phyloP scores from a whole-genome alignment of 495 filamentous ascomycete genomes.

The Stereocaulon alpinum region DNA sequence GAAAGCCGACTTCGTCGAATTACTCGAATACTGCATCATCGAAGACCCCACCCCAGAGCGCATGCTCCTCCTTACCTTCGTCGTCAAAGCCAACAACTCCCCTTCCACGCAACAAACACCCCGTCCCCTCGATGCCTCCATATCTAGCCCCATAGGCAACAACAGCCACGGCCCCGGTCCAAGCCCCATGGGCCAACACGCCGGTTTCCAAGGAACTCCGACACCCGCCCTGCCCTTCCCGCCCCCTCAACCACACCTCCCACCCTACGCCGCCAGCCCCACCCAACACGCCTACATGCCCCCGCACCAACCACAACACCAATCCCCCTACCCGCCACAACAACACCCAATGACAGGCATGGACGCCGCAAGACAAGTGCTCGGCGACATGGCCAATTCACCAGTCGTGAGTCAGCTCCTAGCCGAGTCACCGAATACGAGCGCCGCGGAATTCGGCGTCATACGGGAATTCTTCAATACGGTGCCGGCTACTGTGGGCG shows the following conservation, averaged over 20 bases:
- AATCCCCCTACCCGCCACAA: slow-evolving; percentile 19
- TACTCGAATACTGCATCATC: slow-evolving; percentile 62
- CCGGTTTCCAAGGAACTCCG: slow-evolving; percentile 14
- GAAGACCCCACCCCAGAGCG: slow-evolving; percentile 55
- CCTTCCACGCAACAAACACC: slow-evolving; percentile 38
- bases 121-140: slow-evolving; percentile 29
- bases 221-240: slow-evolving; percentile 11
- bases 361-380: slow-evolving; percentile 42
- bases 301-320: slow-evolving; percentile 17
- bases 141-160: slow-evolving; percentile 38
- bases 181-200: slow-evolving; percentile 16
- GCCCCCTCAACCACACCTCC: slow-evolving; percentile 9
- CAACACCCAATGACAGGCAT: slow-evolving; percentile 31
- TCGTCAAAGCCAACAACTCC: slow-evolving; percentile 49
- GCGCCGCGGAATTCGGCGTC: slow-evolving; percentile 51
- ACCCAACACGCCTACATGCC: slow-evolving; percentile 18
- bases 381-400: slow-evolving; percentile 47
- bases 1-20: slow-evolving; percentile 63
- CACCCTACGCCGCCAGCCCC: slow-evolving; percentile 14
- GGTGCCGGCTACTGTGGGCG: slow-evolving; percentile 18
- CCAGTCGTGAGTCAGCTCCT: slow-evolving; percentile 59
- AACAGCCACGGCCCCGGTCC: slow-evolving; percentile 31
- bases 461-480: slow-evolving; percentile 35
- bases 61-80: slow-evolving; percentile 66
- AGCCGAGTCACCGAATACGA: slow-evolving; percentile 52